Percentiles rank a stretch among this genome's conserved stretches.
These are phyloP conservation scores for Penicillium aurantiogriseum DNA, from an alignment of 2,329 filamentous ascomycete genomes.

Conservation along the genomic window DNA sequence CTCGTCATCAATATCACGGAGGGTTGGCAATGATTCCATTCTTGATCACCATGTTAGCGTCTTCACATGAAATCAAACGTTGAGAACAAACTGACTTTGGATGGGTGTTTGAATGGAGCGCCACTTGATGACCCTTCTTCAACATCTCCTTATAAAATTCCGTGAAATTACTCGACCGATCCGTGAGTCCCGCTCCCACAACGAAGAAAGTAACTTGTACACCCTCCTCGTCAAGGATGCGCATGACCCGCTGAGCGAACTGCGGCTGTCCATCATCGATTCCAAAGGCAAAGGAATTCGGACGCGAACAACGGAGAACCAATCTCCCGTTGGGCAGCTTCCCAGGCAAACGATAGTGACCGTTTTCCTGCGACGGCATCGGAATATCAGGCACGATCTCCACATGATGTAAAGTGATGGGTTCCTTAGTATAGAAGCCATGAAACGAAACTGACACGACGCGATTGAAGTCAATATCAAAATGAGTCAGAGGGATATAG, in stretches of 20 bases:
- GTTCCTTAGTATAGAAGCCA: constrained; percentile 59
- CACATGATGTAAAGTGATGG: constrained; percentile 55
- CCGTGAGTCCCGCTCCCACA: constrained; percentile 62
- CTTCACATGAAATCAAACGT: background rate
- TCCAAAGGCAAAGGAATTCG: constrained; percentile 69
- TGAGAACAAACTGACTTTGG: constrained; percentile 48
- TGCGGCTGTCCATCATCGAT: constrained; percentile 67
- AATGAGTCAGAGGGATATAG: constrained; percentile 67
- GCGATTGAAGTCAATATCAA: constrained; percentile 59
- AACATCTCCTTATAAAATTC: constrained; percentile 64
- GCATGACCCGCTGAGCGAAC: constrained; percentile 60
- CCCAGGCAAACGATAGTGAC: constrained; percentile 52
- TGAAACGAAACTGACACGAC: constrained; percentile 61
- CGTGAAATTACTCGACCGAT: constrained; percentile 60
- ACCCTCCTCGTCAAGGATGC: constrained; percentile 59
- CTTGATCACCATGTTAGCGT: constrained; percentile 23
- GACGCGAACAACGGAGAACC: constrained; percentile 63
- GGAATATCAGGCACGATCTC: constrained; percentile 62
- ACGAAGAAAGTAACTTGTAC: constrained; percentile 72
- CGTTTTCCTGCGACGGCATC: constrained; percentile 13
- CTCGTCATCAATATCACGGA: constrained; percentile 38
- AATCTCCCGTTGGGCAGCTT: constrained; percentile 63
- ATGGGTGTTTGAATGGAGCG: constrained; percentile 67
- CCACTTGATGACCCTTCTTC: constrained; percentile 64
- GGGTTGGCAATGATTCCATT: constrained; percentile 36